A percentile compares a stretch with the other conserved stretches of the same genome.
These are phyloP conservation scores for Daedaleopsis sinensis DNA, from an alignment of 768 basidiomycete genomes.

Conservation along the genomic window DNA sequence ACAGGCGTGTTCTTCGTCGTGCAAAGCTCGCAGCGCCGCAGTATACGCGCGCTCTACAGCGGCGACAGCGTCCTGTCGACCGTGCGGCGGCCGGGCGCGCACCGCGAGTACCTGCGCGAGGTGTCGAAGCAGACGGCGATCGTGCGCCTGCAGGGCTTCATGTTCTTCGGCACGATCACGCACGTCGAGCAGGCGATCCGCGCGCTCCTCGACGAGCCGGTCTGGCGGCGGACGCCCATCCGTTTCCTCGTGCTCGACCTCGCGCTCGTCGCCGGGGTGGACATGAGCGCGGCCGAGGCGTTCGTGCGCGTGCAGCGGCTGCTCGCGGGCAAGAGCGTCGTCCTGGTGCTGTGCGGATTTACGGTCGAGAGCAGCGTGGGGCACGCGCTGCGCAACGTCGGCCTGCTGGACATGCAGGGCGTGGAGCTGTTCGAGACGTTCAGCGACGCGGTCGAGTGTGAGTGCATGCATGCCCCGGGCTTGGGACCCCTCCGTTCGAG, in stretches of 20 bases:
- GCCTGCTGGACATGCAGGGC: slow-evolving; percentile 71
- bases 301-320: slow-evolving; percentile 90
- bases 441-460: slow-evolving; percentile 93
- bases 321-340: slow-evolving; percentile 72
- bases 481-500: neutral
- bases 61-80: slow-evolving; percentile 88
- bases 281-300: slow-evolving; percentile 94
- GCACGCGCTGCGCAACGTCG: slow-evolving; percentile 75
- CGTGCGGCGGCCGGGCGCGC: slow-evolving; percentile 85
- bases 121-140: slow-evolving; percentile 91
- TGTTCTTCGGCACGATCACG: slow-evolving; percentile 93
- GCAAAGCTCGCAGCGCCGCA: slow-evolving; percentile 83
- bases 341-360: slow-evolving; percentile 89
- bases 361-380: slow-evolving; percentile 63
- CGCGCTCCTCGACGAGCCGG: slow-evolving; percentile 65
- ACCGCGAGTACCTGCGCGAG: slow-evolving; percentile 88
- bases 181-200: slow-evolving; percentile 88
- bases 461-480: slow-evolving; percentile 33
- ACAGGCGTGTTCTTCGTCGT: slow-evolving; percentile 95
- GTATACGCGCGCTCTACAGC: slow-evolving; percentile 82
- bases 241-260: slow-evolving; percentile 92
- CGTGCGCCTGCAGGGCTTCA: slow-evolving; percentile 84
- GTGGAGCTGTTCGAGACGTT: slow-evolving; percentile 84
- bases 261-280: slow-evolving; percentile 83
- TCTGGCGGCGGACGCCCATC: slow-evolving; percentile 76